Evolutionary conservation across 805 yeast genomes (phyloP).

Genomic region (Ogataea populi-albae): DNA sequence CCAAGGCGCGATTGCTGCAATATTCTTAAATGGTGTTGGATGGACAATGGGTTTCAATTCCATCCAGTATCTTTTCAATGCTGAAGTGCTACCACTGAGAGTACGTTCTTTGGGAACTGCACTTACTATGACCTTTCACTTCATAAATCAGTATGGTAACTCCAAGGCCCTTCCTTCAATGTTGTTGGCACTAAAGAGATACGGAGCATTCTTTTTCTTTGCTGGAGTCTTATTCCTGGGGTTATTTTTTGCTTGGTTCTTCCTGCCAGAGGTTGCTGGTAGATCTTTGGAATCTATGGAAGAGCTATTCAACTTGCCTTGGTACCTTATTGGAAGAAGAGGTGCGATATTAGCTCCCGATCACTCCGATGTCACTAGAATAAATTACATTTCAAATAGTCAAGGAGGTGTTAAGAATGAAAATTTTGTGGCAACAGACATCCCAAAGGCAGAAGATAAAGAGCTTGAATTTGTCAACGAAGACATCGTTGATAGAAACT

Average conservation of each 20-base stretch:
- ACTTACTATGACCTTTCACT: constrained; percentile 53
- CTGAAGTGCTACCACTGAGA: constrained; percentile 54
- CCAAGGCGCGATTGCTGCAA: constrained; percentile 47
- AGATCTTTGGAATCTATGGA: constrained; percentile 52
- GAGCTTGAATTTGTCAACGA: constrained; percentile 15
- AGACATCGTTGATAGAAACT: constrained; percentile 9
- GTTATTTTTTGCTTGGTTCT: constrained; percentile 47
- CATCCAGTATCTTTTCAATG: constrained; percentile 51
- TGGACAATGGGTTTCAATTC: constrained; percentile 62
- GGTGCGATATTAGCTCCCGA: constrained; percentile 54
- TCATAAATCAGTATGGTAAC: constrained; percentile 55
- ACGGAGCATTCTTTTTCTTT: constrained; percentile 54
- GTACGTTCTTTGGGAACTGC: constrained; percentile 50
- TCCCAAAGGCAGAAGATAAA: constrained; percentile 12
- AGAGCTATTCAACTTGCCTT: constrained; percentile 49
- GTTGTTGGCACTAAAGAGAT: constrained; percentile 43
- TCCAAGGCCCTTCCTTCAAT: constrained; percentile 53
- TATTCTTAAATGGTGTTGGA: constrained; percentile 50
- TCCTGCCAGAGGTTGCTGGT: constrained; percentile 50
- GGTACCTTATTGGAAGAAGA: constrained; percentile 56
- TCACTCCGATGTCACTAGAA: constrained; percentile 21
- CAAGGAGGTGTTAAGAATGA: constrained; percentile 16
- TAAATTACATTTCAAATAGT: constrained; percentile 12
- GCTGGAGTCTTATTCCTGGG: constrained; percentile 41
- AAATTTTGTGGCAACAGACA: constrained; percentile 10